These are phyloP conservation scores for Cynanchum wilfordii DNA, from an alignment of 257 asterid genomes.

Conservation along the genomic window DNA sequence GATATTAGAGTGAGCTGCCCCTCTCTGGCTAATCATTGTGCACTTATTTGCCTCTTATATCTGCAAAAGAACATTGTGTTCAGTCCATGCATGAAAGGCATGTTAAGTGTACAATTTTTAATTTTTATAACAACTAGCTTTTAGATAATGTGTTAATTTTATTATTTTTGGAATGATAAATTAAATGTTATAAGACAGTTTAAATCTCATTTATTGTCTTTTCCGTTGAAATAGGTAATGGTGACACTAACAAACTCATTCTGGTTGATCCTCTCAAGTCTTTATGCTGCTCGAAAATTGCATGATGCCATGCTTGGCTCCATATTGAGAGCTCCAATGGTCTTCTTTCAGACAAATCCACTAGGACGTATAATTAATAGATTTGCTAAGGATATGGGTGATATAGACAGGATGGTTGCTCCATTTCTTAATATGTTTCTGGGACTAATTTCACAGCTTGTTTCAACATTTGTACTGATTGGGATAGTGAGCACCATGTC, in stretches of 20 bases:
- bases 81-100: not conserved
- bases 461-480: constrained; percentile 87
- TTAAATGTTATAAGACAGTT: not conserved
- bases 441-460: constrained; percentile 70
- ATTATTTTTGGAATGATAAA: not conserved
- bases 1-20: not conserved
- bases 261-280: constrained; percentile 73
- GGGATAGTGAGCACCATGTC: constrained; percentile 97
- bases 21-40: not conserved
- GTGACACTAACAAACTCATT: constrained; percentile 73
- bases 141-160: not conserved
- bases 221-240: constrained; percentile 39
- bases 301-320: constrained; percentile 68
- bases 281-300: constrained; percentile 61
- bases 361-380: constrained; percentile 75
- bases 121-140: not conserved
- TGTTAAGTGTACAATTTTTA: not conserved
- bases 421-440: constrained; percentile 65
- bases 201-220: not conserved
- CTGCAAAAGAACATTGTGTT: not conserved
- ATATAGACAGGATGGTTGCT: constrained; percentile 82
- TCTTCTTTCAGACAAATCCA: constrained; percentile 83
- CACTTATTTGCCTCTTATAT: not conserved
- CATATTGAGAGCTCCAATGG: constrained; percentile 80
- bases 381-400: constrained; percentile 85